phyloP scores from a whole-genome alignment of 495 filamentous ascomycete genomes.

The Xylaria flabelliformis region DNA sequence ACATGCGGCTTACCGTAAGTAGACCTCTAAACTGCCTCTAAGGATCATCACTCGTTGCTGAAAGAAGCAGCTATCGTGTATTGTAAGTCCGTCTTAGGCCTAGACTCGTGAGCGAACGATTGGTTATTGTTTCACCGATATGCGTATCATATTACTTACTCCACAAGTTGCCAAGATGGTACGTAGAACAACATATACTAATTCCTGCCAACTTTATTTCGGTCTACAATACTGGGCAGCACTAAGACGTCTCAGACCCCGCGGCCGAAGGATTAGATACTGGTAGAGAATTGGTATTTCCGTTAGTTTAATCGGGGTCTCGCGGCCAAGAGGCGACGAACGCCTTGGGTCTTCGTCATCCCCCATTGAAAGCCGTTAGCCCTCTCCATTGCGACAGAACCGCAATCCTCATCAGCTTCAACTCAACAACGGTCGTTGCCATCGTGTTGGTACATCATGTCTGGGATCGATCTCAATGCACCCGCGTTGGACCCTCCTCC shows the following conservation, averaged over 20 bases:
- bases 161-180: constrained; percentile 3
- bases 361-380: neutral
- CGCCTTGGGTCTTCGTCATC: neutral
- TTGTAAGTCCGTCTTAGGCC: neutral
- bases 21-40: neutral
- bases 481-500: constrained; percentile 27
- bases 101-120: neutral
- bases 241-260: neutral
- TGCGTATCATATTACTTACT: constrained; percentile 9
- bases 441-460: constrained; percentile 4
- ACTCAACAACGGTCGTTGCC: neutral
- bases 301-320: neutral
- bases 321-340: neutral
- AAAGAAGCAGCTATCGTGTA: constrained; percentile 15
- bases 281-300: neutral
- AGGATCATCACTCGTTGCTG: neutral
- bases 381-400: neutral
- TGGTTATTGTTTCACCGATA: constrained; percentile 4
- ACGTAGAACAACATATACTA: neutral
- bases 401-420: neutral
- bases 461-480: constrained; percentile 32
- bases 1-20: neutral
- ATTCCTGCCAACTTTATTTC: neutral
- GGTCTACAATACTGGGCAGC: neutral
- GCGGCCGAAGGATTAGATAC: neutral